phyloP scores from a whole-genome alignment of 257 asterid species.

The Orobanche coerulescens region DNA sequence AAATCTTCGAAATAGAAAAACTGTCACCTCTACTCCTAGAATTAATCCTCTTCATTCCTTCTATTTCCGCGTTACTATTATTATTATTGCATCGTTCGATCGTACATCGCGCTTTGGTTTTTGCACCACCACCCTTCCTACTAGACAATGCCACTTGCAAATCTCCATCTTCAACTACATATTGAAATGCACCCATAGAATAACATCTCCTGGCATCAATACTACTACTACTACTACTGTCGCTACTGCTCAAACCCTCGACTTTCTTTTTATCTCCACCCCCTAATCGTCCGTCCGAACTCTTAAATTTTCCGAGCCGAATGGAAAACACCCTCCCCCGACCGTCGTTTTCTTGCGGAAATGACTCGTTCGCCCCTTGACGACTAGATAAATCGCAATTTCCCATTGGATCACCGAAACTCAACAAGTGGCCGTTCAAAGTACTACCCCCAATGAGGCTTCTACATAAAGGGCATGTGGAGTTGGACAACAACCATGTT shows the following conservation, averaged over 20 bases:
- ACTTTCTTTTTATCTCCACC: constrained; percentile 11
- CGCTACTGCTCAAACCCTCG: constrained; percentile 26
- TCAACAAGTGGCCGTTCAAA: neutral
- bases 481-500: constrained; percentile 42
- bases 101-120: neutral
- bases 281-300: constrained; percentile 21
- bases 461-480: constrained; percentile 44
- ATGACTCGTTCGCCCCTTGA: constrained; percentile 13
- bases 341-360: constrained; percentile 19
- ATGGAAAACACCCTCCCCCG: constrained; percentile 35
- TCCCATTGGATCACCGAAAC: constrained; percentile 15
- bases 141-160: constrained; percentile 37
- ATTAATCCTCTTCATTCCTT: constrained; percentile 34
- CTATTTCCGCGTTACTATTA: constrained; percentile 25
- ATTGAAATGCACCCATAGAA: constrained; percentile 62
- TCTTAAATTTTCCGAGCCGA: constrained; percentile 49
- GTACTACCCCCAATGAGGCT: constrained; percentile 24
- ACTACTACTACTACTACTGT: constrained; percentile 15
- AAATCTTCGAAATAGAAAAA: constrained; percentile 58
- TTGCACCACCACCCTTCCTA: neutral
- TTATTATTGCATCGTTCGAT: constrained; percentile 11
- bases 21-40: constrained; percentile 51
- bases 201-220: constrained; percentile 59
- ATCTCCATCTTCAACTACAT: constrained; percentile 34
- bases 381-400: constrained; percentile 18